Base-by-base conservation (phyloP, 495 filamentous ascomycete species). In the Penicillium canariense region DNA sequence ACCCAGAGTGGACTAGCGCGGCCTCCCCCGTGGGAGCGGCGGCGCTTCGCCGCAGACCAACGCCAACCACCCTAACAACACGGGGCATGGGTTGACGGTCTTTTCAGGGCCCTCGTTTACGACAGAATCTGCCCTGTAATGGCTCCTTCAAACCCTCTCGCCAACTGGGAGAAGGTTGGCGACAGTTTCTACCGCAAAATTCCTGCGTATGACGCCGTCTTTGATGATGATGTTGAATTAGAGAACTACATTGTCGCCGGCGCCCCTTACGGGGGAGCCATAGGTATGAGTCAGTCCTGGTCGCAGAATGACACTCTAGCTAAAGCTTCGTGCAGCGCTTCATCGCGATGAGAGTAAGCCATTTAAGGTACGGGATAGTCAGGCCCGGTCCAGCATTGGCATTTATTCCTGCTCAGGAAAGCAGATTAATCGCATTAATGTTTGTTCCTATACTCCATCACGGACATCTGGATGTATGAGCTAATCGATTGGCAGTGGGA, bases 151-250 rank as follows among this genome's bases (percentile, higher is more conserved):
- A 80, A 77, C 73, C 90, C 94, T 49, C 92, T 90, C 38, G 86
- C 91, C 59, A 89, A 90, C 65, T 98, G 94, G 94, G 91, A 96
- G 76, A 86, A 82, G 66, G 81, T 97, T 47, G 94, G 90, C 48
- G 88, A 94, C 61, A 85, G 81, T 57, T 98, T 94, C 73, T 98
- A 97, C 76, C 87, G 93, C 67, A 97, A 94, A 73, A 85, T 88
- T 25, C 87, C 90, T 69, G 80, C 96, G 31, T 98, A 97, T 77
- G 91, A 90, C 52, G 87, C 84, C 56, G 80, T 98, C 60, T 97
- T 97, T 72, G 88, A 92, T 66, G 84, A 88, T 56, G 90, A 96
- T 62, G 78, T 96, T 50, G 92, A 98, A 74, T 80, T 98, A 65
- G 93, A 96, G 70, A 93, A 96, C 75, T 96, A 95, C 77, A 79